A percentile compares a stretch with the other conserved stretches of the same genome.
phyloP scores from a whole-genome alignment of 495 filamentous ascomycete species.

The Annulohypoxylon bovei region DNA sequence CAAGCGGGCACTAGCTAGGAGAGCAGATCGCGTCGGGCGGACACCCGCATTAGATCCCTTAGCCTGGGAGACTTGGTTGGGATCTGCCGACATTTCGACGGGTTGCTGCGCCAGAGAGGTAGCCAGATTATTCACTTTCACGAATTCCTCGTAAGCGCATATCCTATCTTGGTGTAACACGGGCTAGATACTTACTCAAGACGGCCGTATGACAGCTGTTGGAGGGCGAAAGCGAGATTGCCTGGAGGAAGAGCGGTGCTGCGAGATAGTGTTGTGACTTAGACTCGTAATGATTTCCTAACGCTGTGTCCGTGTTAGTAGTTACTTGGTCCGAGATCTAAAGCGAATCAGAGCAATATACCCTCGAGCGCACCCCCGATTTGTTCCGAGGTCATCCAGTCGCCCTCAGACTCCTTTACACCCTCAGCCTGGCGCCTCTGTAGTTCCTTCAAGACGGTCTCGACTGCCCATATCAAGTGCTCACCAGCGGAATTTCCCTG shows the following conservation, averaged over 20 bases:
- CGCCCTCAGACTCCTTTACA: constrained; percentile 68
- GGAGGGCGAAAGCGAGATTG: constrained; percentile 71
- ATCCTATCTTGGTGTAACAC: not conserved
- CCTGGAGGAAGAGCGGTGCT: constrained; percentile 87
- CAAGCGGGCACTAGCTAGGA: constrained; percentile 50
- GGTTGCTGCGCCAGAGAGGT: constrained; percentile 71
- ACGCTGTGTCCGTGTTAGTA: constrained; percentile 55
- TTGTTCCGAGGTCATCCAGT: constrained; percentile 78
- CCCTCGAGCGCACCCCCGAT: constrained; percentile 76
- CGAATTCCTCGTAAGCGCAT: not conserved
- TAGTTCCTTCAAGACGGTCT: constrained; percentile 79
- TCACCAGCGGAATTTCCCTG: constrained; percentile 75
- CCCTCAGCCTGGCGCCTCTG: constrained; percentile 71
- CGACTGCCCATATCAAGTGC: constrained; percentile 81
- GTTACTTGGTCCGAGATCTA: not conserved
- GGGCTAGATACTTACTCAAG: constrained; percentile 63
- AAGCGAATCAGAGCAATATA: constrained; percentile 47
- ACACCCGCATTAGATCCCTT: constrained; percentile 37
- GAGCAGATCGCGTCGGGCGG: constrained; percentile 58
- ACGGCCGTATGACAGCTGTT: constrained; percentile 71
- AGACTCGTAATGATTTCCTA: constrained; percentile 76
- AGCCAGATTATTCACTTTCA: constrained; percentile 76
- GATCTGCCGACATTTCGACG: constrained; percentile 54
- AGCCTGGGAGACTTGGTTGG: constrained; percentile 24
- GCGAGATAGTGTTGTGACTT: constrained; percentile 79